Evolutionary conservation across 2,329 filamentous ascomycete species (phyloP).

Genomic region (Cucurbitaria berberidis): DNA sequence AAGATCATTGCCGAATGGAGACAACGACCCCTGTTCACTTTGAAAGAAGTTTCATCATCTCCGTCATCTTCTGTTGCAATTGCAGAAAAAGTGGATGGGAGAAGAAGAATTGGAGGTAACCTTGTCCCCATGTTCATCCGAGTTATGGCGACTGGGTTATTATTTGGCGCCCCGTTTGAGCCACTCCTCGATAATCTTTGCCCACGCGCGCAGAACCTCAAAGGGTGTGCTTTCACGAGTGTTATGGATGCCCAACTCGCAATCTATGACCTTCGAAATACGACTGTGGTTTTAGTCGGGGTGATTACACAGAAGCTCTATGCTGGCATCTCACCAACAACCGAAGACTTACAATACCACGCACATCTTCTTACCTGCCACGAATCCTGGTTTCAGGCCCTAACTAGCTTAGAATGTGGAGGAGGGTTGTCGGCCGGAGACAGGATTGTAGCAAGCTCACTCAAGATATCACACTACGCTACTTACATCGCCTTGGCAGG

Average conservation of each 20-base stretch:
- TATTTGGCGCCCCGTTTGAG: conserved; percentile 15
- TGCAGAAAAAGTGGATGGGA: not conserved
- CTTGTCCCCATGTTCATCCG: conserved; percentile 23
- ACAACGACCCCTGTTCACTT: not conserved
- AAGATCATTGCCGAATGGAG: conserved; percentile 35
- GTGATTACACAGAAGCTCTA: conserved; percentile 13
- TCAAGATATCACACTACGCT: conserved; percentile 22
- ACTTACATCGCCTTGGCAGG: conserved; percentile 15
- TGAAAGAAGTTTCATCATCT: not conserved
- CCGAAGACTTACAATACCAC: conserved; percentile 5
- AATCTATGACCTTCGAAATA: conserved; percentile 14
- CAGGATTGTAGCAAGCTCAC: conserved; percentile 11
- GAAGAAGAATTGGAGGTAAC: conserved; percentile 12
- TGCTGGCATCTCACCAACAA: not conserved
- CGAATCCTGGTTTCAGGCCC: conserved; percentile 4
- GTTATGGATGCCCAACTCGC: conserved; percentile 12
- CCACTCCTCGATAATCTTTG: conserved; percentile 4
- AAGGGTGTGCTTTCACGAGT: conserved; percentile 5
- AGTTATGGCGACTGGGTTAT: conserved; percentile 16
- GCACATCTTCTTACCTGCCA: conserved; percentile 1
- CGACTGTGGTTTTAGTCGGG: conserved; percentile 1
- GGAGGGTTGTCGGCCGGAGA: conserved; percentile 8
- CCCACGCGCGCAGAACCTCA: conserved; percentile 2
- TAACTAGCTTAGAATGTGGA: conserved; percentile 2
- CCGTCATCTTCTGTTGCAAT: not conserved